phyloP scores from a whole-genome alignment of 257 asterid genomes.

The Solanum bulbocastanum region DNA sequence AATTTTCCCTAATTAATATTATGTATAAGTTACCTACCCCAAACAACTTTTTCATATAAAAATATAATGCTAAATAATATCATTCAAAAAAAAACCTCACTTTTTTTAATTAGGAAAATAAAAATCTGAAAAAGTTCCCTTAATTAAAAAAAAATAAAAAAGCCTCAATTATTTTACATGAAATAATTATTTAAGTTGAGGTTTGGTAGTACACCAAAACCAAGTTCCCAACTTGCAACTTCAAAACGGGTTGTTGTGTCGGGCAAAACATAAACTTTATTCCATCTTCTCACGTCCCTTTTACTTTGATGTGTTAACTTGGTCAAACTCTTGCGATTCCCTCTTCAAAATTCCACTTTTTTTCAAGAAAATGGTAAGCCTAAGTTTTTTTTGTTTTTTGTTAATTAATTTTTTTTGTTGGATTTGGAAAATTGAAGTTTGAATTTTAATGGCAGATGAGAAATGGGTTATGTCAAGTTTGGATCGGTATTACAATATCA shows the following conservation, averaged over 20 bases:
- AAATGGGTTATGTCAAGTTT: background rate
- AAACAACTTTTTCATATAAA: background rate
- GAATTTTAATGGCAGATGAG: background rate
- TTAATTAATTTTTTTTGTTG: background rate
- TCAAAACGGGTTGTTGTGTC: background rate
- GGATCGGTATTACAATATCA: conserved; percentile 17
- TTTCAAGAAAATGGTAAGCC: background rate
- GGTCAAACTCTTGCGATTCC: background rate
- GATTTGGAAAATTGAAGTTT: background rate
- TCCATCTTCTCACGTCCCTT: background rate
- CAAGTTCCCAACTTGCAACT: background rate
- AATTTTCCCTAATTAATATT: background rate
- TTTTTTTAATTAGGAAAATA: too few relatives aligned
- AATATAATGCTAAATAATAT: too few relatives aligned
- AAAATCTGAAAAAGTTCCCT: background rate
- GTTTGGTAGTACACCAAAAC: background rate
- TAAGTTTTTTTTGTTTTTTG: too few relatives aligned
- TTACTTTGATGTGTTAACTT: background rate
- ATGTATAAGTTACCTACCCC: background rate
- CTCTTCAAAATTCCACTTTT: background rate
- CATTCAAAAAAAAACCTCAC: background rate
- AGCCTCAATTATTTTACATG: background rate
- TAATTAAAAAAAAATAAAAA: background rate
- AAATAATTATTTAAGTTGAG: background rate
- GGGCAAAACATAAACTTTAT: background rate